Conservation (phyloP, 805 yeast genomes). For the Teunomyces stri region DNA sequence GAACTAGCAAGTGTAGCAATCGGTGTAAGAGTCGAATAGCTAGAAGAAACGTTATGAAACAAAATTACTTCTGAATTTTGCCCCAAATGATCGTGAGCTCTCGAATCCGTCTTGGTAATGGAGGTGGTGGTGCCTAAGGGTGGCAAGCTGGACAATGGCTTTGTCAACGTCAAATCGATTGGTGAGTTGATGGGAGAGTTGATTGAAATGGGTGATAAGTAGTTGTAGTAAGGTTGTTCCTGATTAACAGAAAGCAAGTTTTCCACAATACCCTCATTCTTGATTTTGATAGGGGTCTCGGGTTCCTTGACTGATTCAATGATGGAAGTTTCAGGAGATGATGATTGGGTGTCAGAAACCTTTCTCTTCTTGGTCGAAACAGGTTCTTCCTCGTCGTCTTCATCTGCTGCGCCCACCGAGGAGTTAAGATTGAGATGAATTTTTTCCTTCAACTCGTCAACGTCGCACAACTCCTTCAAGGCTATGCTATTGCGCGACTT, state of each 20-base stretch:
- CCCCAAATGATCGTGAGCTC: conserved; percentile 32
- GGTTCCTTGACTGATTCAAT: background rate
- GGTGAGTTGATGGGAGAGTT: conserved; percentile 40
- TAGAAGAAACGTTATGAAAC: conserved; percentile 14
- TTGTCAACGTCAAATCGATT: conserved; percentile 32
- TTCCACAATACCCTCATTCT: conserved; percentile 5
- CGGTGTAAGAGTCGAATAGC: background rate
- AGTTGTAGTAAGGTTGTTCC: conserved; percentile 25
- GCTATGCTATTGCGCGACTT: conserved; percentile 9
- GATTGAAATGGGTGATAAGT: conserved; percentile 44
- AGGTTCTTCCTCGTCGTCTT: conserved; percentile 12
- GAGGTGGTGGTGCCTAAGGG: background rate
- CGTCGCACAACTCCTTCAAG: conserved; percentile 15
- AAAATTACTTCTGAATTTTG: conserved; percentile 49
- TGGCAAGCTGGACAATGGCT: conserved; percentile 1
- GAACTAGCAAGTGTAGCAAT: conserved; percentile 16
- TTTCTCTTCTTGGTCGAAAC: conserved; percentile 3
- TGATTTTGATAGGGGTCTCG: conserved; percentile 5
- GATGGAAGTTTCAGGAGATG: conserved; percentile 1
- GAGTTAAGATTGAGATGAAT: conserved; percentile 24
- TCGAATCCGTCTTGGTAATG: background rate
- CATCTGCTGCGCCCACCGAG: conserved; percentile 9
- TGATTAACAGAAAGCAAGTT: background rate
- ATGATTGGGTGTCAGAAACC: background rate
- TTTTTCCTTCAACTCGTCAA: conserved; percentile 23